Evolutionary conservation across 768 basidiomycete genomes (phyloP), one percentile per base, ranked within the genome.

Genomic region (Cyathus striatus): DNA sequence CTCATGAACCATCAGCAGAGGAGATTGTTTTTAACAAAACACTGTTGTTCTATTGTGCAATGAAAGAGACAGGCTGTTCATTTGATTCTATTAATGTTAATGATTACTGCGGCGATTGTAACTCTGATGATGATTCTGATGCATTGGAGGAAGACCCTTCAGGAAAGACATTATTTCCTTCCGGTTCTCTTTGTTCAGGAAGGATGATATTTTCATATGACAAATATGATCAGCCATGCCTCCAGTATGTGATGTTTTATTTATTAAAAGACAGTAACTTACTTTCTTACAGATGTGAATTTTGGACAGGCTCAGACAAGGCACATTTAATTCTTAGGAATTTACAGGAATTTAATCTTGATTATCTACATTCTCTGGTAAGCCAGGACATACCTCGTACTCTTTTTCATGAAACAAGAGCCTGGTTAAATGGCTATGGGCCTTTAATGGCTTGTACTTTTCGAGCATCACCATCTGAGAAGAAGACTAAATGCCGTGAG

Each of bases 361-460:
- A 24, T 1, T 62, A 62, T 35, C 45, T 62, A 0, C 32, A 20
- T 10, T 55, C 58, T 3, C 32, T 62, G 1, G 44, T 62, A 16
- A 0, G 27, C 3, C 21, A 37, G 13, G 32, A 45, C 17, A 16
- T 16, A 6, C 7, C 20, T 13, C 5, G 23, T n/a, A 45, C 41
- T 25, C 6, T 14, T 14, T n/a, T 20, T 3, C 30, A 33, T 27
- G 44, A 40, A 24, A 17, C 5, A 6, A 18, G 13, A 38, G 44
- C 30, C 5, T 12, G 5, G 23, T 7, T 14, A 16, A 13, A 17
- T 5, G 38, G 44, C 2, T 57, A 56, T 45, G 57, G 59, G 2
- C 59, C 59, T 0, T 49, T 49, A 9, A 27, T 25, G 4, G 51
- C 52, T 0, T 61, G 57, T 14, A 18, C 18, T 3, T 54, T 52